These are phyloP conservation scores for Dorcoceras hygrometricum DNA, from an alignment of 257 asterid species.

Conservation along the genomic window DNA sequence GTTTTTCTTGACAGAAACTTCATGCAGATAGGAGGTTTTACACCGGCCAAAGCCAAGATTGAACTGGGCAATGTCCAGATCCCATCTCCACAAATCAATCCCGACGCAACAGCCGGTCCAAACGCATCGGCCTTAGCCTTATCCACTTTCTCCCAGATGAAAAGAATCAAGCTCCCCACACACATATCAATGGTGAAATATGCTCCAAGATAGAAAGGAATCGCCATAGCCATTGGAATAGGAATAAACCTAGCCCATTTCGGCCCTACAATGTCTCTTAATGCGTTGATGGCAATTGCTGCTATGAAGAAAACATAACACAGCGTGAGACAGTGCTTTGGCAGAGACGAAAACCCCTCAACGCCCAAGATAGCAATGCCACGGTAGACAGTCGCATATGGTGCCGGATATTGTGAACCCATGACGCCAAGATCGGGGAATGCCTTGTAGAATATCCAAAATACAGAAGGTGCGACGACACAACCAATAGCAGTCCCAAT, in stretches of 20 bases:
- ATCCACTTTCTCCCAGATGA: conserved; percentile 58
- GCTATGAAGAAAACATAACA: conserved; percentile 60
- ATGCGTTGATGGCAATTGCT: conserved; percentile 55
- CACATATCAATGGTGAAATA: conserved; percentile 86
- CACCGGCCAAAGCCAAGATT: conserved; percentile 60
- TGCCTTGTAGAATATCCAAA: conserved; percentile 85
- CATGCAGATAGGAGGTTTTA: conserved; percentile 83
- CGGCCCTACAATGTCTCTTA: conserved; percentile 57
- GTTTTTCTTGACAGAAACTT: conserved; percentile 59
- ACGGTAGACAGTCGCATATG: conserved; percentile 65
- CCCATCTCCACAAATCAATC: conserved; percentile 89
- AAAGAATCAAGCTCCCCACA: conserved; percentile 73
- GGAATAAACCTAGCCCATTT: conserved; percentile 62
- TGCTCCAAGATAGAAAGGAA: conserved; percentile 76
- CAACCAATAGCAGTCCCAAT: conserved; percentile 94
- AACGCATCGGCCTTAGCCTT: conserved; percentile 76
- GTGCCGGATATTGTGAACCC: conserved; percentile 69
- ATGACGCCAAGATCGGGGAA: conserved; percentile 46
- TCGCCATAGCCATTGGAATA: conserved; percentile 94
- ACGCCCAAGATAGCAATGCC: conserved; percentile 82
- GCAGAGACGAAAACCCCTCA: conserved; percentile 63
- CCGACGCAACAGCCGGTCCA: conserved; percentile 89
- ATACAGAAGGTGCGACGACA: conserved; percentile 72
- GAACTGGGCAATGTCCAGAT: conserved; percentile 79
- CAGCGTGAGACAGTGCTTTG: conserved; percentile 67